Evolutionary conservation across 495 filamentous ascomycete genomes (phyloP).

Genomic region (Aspergillus conjunctus): DNA sequence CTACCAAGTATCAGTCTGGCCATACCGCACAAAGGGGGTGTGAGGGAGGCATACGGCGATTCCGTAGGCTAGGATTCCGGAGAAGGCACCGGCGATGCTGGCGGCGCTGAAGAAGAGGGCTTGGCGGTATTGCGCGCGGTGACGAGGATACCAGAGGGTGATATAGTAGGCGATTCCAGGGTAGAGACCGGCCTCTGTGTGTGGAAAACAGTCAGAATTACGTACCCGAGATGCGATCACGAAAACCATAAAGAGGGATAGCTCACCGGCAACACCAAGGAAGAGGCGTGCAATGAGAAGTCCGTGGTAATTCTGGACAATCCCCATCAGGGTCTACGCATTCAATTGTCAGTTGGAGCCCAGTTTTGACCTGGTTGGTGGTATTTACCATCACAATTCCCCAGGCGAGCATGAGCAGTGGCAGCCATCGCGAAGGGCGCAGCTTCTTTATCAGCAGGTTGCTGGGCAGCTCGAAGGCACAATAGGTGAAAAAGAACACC

Average conservation of each 20-base stretch:
- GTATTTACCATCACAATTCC: constrained; percentile 46
- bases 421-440: constrained; percentile 65
- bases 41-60: constrained; percentile 46
- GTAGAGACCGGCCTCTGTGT: constrained; percentile 56
- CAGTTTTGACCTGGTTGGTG: neutral
- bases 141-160: constrained; percentile 71
- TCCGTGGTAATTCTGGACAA: constrained; percentile 62
- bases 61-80: constrained; percentile 66
- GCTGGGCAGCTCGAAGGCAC: constrained; percentile 66
- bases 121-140: constrained; percentile 67
- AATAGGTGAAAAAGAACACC: constrained; percentile 68
- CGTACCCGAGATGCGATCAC: neutral
- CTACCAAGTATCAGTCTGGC: constrained; percentile 9
- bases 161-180: constrained; percentile 75
- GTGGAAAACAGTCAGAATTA: neutral
- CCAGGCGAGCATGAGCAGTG: constrained; percentile 65
- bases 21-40: neutral
- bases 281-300: constrained; percentile 67
- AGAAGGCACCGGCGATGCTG: constrained; percentile 68
- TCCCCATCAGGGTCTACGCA: constrained; percentile 68
- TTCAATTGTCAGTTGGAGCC: neutral
- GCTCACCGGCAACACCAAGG: constrained; percentile 62
- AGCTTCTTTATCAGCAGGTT: constrained; percentile 70
- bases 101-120: constrained; percentile 73
- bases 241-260: no score